Percentiles rank a stretch among this genome's conserved stretches.
Evolutionary conservation across 2,329 filamentous ascomycete species (phyloP).

Genomic region (Orbilia blumenaviensis): DNA sequence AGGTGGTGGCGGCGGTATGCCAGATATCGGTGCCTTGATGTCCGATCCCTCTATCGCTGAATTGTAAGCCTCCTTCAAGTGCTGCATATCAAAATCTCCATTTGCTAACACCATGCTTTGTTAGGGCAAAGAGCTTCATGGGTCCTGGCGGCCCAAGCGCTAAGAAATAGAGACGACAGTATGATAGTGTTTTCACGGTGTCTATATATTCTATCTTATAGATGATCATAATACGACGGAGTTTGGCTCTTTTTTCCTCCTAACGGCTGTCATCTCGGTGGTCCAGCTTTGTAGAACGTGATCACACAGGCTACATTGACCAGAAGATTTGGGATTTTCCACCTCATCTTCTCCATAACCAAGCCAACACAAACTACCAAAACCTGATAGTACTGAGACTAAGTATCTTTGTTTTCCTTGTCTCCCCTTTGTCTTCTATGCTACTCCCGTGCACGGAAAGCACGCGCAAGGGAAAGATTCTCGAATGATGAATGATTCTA

Average conservation of each 20-base stretch:
- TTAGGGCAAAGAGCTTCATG: constrained; percentile 75
- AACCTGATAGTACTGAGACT: background rate
- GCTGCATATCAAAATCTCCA: background rate
- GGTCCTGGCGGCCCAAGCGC: constrained; percentile 53
- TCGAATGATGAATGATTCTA: constrained; percentile 55
- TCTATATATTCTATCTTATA: constrained; percentile 30
- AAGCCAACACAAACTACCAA: constrained; percentile 3
- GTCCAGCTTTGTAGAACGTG: constrained; percentile 1
- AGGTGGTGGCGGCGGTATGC: constrained; percentile 78
- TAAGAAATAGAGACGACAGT: constrained; percentile 35
- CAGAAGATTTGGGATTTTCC: constrained; percentile 30
- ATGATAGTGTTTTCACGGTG: constrained; percentile 17
- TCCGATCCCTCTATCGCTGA: constrained; percentile 89
- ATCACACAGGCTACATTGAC: constrained; percentile 28
- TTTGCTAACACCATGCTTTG: constrained; percentile 50
- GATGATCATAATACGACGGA: constrained; percentile 35
- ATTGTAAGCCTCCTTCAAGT: constrained; percentile 72
- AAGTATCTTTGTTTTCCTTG: background rate
- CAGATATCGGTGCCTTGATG: constrained; percentile 86
- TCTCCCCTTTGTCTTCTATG: background rate
- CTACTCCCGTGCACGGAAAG: background rate
- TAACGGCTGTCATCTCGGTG: background rate
- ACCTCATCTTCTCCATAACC: constrained; percentile 37
- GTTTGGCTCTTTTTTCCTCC: constrained; percentile 9
- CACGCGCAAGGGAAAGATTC: background rate